These are phyloP conservation scores for Cenococcum geophilum DNA, from an alignment of 495 filamentous ascomycete genomes.

Conservation along the genomic window DNA sequence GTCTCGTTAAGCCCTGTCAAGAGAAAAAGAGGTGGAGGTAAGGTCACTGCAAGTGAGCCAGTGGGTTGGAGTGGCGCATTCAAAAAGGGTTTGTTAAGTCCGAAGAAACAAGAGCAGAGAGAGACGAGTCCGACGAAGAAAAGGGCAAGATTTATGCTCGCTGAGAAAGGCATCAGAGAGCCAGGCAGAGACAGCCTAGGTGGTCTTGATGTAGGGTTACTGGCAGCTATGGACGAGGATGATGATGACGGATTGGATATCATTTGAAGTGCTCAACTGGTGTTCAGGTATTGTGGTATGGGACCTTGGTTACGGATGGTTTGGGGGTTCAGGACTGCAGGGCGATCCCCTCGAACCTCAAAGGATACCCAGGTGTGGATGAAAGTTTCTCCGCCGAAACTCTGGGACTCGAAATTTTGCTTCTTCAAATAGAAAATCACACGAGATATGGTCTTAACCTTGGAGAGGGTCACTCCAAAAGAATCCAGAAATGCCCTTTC, in stretches of 20 bases:
- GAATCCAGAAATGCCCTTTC: too few species aligned
- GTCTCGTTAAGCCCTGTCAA: conserved; percentile 71
- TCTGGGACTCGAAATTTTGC: too few species aligned
- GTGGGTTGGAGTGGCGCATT: conserved; percentile 41
- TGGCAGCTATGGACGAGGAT: conserved; percentile 35
- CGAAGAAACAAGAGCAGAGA: conserved; percentile 29
- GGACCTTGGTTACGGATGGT: neutral
- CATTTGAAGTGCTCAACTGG: conserved; percentile 19
- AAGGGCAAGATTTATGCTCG: conserved; percentile 38
- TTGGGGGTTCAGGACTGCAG: too few species aligned
- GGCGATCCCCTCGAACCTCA: too few species aligned
- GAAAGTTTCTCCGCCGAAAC: too few species aligned
- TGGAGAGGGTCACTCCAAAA: too few species aligned
- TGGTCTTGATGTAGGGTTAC: conserved; percentile 19
- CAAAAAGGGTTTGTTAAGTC: conserved; percentile 28
- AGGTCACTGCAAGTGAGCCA: conserved; percentile 33
- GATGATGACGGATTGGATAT: conserved; percentile 43
- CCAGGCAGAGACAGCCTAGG: conserved; percentile 39
- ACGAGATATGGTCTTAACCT: too few species aligned
- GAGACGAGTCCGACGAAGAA: conserved; percentile 34
- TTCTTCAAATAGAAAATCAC: too few species aligned
- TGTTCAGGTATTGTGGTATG: neutral
- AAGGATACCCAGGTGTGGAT: too few species aligned
- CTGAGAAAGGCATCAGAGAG: conserved; percentile 39
- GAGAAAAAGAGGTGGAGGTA: conserved; percentile 48